phyloP scores from a whole-genome alignment of 2,329 filamentous ascomycete species.

The Colletotrichum godetiae region DNA sequence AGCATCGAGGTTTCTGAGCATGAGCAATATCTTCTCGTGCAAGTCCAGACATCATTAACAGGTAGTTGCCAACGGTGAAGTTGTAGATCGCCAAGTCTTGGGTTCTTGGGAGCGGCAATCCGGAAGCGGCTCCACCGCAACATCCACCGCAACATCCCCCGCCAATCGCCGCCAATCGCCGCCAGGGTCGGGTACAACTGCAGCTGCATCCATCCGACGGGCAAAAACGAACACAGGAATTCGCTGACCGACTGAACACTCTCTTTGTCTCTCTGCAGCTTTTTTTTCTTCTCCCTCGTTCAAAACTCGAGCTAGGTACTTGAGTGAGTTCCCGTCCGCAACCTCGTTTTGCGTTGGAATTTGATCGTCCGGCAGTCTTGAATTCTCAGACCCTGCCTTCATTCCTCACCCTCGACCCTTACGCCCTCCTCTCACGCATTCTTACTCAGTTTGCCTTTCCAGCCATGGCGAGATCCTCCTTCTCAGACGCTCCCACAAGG shows the following conservation, averaged over 20 bases:
- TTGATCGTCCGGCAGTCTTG: slow-evolving; percentile 1
- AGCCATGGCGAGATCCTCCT: slow-evolving; percentile 19
- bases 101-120: slow-evolving; percentile 21
- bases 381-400: background rate
- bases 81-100: slow-evolving; percentile 11
- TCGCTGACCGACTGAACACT: background rate
- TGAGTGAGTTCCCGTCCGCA: background rate
- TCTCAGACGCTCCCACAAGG: slow-evolving; percentile 4
- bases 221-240: background rate
- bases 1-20: background rate
- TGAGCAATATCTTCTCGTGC: background rate
- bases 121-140: slow-evolving; percentile 30
- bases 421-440: background rate
- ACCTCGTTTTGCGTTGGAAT: background rate
- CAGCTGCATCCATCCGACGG: slow-evolving; percentile 15
- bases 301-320: background rate
- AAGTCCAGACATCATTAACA: background rate
- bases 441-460: background rate
- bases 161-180: slow-evolving; percentile 26
- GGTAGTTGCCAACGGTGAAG: background rate
- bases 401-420: background rate
- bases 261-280: too few relatives aligned
- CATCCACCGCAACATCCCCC: slow-evolving; percentile 9
- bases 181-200: slow-evolving; percentile 8
- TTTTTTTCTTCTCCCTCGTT: background rate